These are phyloP conservation scores for Drechmeria coniospora DNA, from an alignment of 2,329 filamentous ascomycete genomes.

Conservation along the genomic window DNA sequence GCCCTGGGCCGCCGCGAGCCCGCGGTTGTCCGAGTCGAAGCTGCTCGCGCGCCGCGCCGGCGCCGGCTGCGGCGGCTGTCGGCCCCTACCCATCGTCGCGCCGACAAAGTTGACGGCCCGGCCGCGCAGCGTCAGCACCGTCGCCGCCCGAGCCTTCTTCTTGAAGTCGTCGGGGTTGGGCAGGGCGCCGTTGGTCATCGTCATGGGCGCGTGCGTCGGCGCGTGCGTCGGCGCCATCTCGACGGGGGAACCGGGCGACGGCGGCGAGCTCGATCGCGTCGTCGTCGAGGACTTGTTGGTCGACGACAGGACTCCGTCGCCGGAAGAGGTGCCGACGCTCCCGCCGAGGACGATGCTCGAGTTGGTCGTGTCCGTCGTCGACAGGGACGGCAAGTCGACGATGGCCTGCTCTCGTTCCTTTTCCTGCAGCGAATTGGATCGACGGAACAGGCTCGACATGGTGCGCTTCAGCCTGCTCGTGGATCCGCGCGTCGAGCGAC, in stretches of 20 bases:
- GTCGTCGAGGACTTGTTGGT: conserved; percentile 29
- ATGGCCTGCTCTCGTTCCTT: conserved; percentile 11
- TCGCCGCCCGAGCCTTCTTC: conserved; percentile 35
- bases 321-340: conserved; percentile 13
- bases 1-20: conserved; percentile 9
- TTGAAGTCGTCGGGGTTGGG: conserved; percentile 30
- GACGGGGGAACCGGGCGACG: conserved; percentile 31
- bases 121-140: conserved; percentile 32
- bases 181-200: no score
- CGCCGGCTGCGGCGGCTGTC: conserved; percentile 11
- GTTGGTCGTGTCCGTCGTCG: conserved; percentile 8
- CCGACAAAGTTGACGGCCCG: conserved; percentile 32
- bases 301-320: conserved; percentile 25
- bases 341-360: conserved; percentile 11
- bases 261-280: conserved; percentile 32
- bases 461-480: conserved; percentile 31
- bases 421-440: conserved; percentile 21
- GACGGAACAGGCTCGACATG: conserved; percentile 33
- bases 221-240: conserved; percentile 21
- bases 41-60: conserved; percentile 28
- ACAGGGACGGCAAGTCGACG: conserved; percentile 4
- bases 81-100: conserved; percentile 10
- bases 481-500: conserved; percentile 25
- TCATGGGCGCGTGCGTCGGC: conserved; percentile 8
- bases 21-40: conserved; percentile 25